phyloP scores from a whole-genome alignment of 1,284 basidiomycete genomes.

The Ceratobasidium sp. region DNA sequence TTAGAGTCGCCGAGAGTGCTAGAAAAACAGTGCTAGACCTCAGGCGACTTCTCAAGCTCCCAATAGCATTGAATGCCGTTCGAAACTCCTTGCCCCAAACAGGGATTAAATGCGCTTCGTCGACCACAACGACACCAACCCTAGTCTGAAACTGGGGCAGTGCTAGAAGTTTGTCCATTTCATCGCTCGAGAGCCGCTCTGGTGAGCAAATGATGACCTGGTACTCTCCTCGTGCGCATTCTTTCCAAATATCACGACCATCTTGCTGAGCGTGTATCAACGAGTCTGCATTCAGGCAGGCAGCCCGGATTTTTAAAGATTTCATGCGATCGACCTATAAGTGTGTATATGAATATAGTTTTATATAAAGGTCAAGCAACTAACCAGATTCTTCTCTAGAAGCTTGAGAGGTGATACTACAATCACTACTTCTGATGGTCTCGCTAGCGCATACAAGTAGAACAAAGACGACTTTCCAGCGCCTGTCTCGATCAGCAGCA shows the following conservation, averaged over 20 bases:
- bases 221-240: background rate
- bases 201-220: background rate
- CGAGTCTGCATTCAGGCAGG: background rate
- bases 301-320: background rate
- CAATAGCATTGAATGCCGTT: background rate
- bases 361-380: background rate
- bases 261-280: background rate
- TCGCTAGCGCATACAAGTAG: slow-evolving; percentile 1
- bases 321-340: background rate
- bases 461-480: background rate
- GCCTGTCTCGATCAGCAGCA: background rate
- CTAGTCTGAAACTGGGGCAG: background rate
- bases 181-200: background rate
- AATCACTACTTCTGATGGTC: background rate
- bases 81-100: background rate
- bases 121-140: background rate
- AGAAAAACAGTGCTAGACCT: background rate
- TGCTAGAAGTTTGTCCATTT: background rate
- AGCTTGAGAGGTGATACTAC: slow-evolving; percentile 2
- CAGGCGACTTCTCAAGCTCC: background rate
- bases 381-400: slow-evolving; percentile 13
- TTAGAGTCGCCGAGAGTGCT: background rate
- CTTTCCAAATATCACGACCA: background rate
- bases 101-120: slow-evolving; percentile 8
- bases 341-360: background rate